Evolutionary conservation across 306 rosid genomes (phyloP).

Genomic region (Senna tora): DNA sequence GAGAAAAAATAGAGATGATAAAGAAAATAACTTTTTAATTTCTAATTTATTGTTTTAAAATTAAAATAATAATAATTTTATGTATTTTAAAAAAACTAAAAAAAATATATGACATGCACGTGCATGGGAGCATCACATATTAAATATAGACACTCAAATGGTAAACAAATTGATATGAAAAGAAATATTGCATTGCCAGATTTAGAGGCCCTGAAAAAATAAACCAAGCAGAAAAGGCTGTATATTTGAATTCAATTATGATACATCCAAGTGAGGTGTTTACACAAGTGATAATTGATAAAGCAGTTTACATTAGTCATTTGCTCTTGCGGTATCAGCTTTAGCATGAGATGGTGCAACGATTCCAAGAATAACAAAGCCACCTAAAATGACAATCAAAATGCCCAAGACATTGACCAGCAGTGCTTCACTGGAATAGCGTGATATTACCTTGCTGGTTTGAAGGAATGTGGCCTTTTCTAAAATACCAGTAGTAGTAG

Average conservation of each 20-base stretch:
- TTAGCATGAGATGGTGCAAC: slow-evolving; percentile 45
- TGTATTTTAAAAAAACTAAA: too few species aligned
- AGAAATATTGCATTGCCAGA: too few species aligned
- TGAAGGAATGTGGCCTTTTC: slow-evolving; percentile 94
- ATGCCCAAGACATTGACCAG: slow-evolving; percentile 79
- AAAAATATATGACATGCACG: too few species aligned
- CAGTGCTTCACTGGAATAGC: slow-evolving; percentile 71
- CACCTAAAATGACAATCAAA: slow-evolving; percentile 71
- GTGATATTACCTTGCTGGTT: slow-evolving; percentile 65
- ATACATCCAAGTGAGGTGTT: slow-evolving; percentile 3
- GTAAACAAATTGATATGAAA: too few species aligned
- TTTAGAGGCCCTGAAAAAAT: too few species aligned
- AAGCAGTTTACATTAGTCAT: slow-evolving; percentile 23
- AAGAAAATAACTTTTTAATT: too few species aligned
- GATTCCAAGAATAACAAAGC: slow-evolving; percentile 67
- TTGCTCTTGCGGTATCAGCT: slow-evolving; percentile 40
- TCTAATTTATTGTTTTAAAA: too few species aligned
- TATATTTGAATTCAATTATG: slow-evolving; percentile 31
- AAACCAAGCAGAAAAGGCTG: slow-evolving; percentile 27
- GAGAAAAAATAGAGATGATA: too few species aligned
- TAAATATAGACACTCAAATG: too few species aligned
- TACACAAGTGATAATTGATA: neutral
- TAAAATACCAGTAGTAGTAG: slow-evolving; percentile 74
- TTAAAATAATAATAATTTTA: too few species aligned
- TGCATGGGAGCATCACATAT: too few species aligned